Evolutionary conservation across 306 rosid species (phyloP).

Genomic region (Carpinus viminea): DNA sequence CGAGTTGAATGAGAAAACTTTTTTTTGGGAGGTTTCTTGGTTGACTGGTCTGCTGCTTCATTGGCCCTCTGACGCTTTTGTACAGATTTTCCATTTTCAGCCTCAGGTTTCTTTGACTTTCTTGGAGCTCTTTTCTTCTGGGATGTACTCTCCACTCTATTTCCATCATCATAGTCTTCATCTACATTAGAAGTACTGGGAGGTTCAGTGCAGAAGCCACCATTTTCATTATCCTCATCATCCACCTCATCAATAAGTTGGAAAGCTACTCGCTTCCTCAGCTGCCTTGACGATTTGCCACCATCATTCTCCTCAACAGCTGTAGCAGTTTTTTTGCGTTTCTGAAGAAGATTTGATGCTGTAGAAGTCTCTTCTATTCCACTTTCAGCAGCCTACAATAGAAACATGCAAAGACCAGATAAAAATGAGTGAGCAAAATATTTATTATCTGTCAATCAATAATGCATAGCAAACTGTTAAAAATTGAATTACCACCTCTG

Average conservation of each 20-base stretch:
- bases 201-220: slow-evolving; percentile 42
- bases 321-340: slow-evolving; percentile 27
- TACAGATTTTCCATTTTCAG: slow-evolving; percentile 56
- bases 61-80: slow-evolving; percentile 46
- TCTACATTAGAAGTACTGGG: slow-evolving; percentile 27
- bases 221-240: slow-evolving; percentile 32
- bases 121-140: slow-evolving; percentile 44
- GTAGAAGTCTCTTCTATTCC: slow-evolving; percentile 30
- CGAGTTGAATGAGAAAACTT: slow-evolving; percentile 77
- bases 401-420: slow-evolving; percentile 16
- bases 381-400: slow-evolving; percentile 39
- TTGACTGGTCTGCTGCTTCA: slow-evolving; percentile 37
- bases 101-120: slow-evolving; percentile 47
- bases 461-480: slow-evolving; percentile 2
- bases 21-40: slow-evolving; percentile 55
- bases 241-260: slow-evolving; percentile 42
- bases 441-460: background rate
- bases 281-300: slow-evolving; percentile 45
- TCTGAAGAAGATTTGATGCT: slow-evolving; percentile 32
- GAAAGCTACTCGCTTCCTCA: slow-evolving; percentile 40
- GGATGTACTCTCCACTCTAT: slow-evolving; percentile 32
- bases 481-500: slow-evolving; percentile 38
- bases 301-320: slow-evolving; percentile 36
- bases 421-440: slow-evolving; percentile 5
- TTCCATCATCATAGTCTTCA: slow-evolving; percentile 39